Evolutionary conservation across 208 protist genomes (phyloP).

Genomic region (Crithidia thermophila): DNA sequence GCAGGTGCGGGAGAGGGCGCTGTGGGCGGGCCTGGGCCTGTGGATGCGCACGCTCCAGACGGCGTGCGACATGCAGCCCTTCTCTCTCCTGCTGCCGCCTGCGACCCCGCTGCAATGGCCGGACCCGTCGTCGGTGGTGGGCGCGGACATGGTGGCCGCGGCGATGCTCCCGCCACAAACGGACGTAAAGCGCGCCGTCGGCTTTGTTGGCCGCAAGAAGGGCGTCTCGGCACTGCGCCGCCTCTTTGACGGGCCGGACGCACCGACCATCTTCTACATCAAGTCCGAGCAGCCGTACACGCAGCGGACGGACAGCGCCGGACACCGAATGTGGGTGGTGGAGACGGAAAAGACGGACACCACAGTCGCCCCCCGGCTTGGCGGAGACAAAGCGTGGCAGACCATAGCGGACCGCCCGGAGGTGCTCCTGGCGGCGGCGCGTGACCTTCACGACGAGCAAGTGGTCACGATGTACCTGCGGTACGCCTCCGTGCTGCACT

Average conservation of each 20-base stretch:
- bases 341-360: background rate
- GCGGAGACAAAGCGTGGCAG: background rate
- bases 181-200: background rate
- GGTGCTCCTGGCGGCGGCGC: conserved; percentile 12
- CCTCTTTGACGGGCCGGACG: conserved; percentile 1
- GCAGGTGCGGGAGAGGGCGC: conserved; percentile 10
- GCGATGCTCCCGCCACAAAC: too few relatives aligned
- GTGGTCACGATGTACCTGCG: conserved; percentile 12
- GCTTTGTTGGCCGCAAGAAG: conserved; percentile 16
- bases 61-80: conserved; percentile 11
- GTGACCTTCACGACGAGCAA: background rate
- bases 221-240: conserved; percentile 18
- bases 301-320: background rate
- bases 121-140: background rate
- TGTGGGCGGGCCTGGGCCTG: conserved; percentile 8
- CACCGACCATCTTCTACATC: conserved; percentile 5
- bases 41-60: conserved; percentile 19
- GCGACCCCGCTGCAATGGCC: background rate
- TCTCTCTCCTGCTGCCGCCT: conserved; percentile 23
- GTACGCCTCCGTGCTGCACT: conserved; percentile 17
- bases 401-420: background rate
- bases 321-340: conserved; percentile 13
- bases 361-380: background rate
- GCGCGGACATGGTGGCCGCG: background rate
- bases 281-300: background rate